phyloP scores from a whole-genome alignment of 208 protist genomes.

The Wallacemonas collosoma region DNA sequence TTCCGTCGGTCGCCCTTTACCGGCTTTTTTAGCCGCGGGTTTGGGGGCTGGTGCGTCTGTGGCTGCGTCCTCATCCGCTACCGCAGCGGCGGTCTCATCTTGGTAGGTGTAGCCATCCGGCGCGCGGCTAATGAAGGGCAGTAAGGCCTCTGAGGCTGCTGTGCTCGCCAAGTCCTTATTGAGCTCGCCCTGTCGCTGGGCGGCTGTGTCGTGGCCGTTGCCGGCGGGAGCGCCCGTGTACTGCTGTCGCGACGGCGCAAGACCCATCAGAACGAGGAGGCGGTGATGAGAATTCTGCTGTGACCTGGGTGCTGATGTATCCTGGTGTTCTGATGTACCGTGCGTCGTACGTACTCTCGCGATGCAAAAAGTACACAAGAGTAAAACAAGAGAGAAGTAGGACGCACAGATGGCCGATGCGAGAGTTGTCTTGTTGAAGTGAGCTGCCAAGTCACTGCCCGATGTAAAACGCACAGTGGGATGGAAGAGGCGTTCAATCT shows the following conservation, averaged over 20 bases:
- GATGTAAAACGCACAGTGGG: neutral
- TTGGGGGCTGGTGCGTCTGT: neutral
- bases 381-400: too few species aligned
- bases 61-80: neutral
- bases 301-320: neutral
- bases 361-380: too few species aligned
- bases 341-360: too few species aligned
- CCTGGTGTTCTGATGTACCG: neutral
- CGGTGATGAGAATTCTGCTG: neutral
- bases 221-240: constrained; percentile 11
- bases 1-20: neutral
- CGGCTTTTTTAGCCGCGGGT: neutral
- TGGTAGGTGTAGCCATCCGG: constrained; percentile 30
- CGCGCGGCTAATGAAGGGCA: constrained; percentile 44
- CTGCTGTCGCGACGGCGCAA: constrained; percentile 25
- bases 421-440: too few species aligned
- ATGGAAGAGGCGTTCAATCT: neutral
- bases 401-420: too few species aligned
- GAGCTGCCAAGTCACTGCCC: neutral
- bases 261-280: constrained; percentile 24
- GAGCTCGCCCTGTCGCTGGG: neutral
- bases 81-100: neutral
- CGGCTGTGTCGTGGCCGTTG: neutral
- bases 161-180: neutral
- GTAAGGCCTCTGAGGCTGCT: neutral